Percentiles rank a stretch among this genome's conserved stretches.
Conservation (phyloP, 164 flowering plant genomes). For the Aristolochia fimbriata region DNA sequence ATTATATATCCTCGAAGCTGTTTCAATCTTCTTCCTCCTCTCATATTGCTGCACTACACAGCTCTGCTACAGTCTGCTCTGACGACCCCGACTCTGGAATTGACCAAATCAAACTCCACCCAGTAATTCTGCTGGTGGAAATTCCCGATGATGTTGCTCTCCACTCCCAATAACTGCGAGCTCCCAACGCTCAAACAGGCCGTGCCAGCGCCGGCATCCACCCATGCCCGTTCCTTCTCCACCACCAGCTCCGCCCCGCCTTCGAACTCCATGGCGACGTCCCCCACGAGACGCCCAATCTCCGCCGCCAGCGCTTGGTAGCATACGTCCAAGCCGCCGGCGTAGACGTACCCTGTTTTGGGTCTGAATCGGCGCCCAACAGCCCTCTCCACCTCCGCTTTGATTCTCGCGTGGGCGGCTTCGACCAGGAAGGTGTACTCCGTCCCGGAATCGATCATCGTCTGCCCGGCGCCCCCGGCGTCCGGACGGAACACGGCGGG, state of each 20-base stretch:
- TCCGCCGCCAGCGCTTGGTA: conserved; percentile 27
- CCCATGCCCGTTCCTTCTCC: conserved; percentile 24
- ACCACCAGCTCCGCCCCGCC: conserved; percentile 44
- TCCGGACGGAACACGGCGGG: conserved; percentile 41
- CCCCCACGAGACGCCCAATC: conserved; percentile 52
- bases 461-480: conserved; percentile 63
- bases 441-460: conserved; percentile 72
- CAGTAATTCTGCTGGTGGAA: conserved; percentile 70
- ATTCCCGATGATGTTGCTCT: conserved; percentile 66
- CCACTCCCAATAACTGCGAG: conserved; percentile 43
- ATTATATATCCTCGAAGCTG: too few relatives aligned
- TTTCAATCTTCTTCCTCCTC: not conserved
- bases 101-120: conserved; percentile 67
- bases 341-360: conserved; percentile 43
- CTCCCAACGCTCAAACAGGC: conserved; percentile 60
- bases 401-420: conserved; percentile 46
- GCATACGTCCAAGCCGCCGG: conserved; percentile 50
- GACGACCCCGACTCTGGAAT: conserved; percentile 55
- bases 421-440: conserved; percentile 60
- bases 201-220: conserved; percentile 46
- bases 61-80: conserved; percentile 56
- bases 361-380: conserved; percentile 28
- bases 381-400: conserved; percentile 31
- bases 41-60: not conserved
- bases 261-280: conserved; percentile 44